Base-by-base conservation (phyloP, 1,139 yeast genomes). In the Yamadazyma spencermartinsiae region DNA sequence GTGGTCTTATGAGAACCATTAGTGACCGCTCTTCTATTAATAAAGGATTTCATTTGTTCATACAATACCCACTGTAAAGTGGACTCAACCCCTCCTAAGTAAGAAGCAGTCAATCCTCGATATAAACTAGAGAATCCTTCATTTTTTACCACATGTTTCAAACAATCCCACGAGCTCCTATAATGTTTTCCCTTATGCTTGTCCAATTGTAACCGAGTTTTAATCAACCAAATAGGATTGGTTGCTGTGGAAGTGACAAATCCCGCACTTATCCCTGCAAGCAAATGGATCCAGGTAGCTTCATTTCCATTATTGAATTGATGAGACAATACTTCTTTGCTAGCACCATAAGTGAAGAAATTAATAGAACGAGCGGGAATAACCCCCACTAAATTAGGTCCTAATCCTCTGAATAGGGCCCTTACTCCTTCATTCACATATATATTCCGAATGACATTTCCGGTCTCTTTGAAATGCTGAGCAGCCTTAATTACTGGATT, bases 161-260 rank as follows among this genome's bases (percentile, higher is more conserved):
- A 60, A 59, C 98, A 92, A 58, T 92, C 98, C 76, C 83, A 75
- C 4, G 96, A 86, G 61, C 86, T 90, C 43, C 75, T 82, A 60
- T 90, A 92, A 48, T 75, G 74, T 46, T 82, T 79, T 11, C 76
- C 74, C 36, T 75, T 73, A 13, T 78, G 63, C 57, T 82, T 86
- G 60, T 92, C 98, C 41, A 94, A 73, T 56, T 94, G 99, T 35
- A 94, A 74, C 54, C 99, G 75, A 0, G 99, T 94, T 61, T 94
- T 94, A 43, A 94, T 84, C 48, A 94, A 71, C 99, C 99, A 94
- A 40, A 94, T 94, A n/a, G 99, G 99, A 58, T 94, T 94, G 0
- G 99, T 94, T n/a, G 94, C 96, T 0, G 98, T 92, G 3, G 97
- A 85, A 0, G 98, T 94, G 15, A 86, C 94, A 57, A 92, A 72